These are phyloP conservation scores for Aquilaria sinensis DNA, from an alignment of 345 rosid genomes.

Conservation along the genomic window DNA sequence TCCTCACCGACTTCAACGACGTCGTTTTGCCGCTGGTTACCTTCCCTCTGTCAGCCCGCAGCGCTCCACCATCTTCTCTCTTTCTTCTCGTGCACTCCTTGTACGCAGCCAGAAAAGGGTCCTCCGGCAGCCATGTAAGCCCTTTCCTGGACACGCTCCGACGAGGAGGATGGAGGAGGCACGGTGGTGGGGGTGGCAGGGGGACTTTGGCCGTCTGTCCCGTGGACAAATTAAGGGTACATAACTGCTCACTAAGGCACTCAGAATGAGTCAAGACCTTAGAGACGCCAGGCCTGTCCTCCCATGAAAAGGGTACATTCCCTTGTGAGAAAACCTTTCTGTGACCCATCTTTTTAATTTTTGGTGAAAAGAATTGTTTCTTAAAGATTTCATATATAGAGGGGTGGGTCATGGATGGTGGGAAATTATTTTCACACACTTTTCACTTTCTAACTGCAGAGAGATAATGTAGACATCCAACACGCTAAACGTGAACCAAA, in stretches of 20 bases:
- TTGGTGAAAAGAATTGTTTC: no score
- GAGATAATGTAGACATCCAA: no score
- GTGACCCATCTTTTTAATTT: conserved; percentile 25
- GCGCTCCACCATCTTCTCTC: neutral
- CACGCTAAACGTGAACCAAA: no score
- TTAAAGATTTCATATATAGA: no score
- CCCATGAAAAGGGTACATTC: conserved; percentile 71
- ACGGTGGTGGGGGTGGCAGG: conserved; percentile 42
- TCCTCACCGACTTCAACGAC: conserved; percentile 16
- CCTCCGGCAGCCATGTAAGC: conserved; percentile 34
- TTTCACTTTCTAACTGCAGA: no score
- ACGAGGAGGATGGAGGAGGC: conserved; percentile 14
- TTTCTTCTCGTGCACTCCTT: conserved; percentile 52
- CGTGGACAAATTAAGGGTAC: conserved; percentile 1
- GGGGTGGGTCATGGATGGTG: neutral
- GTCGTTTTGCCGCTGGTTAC: conserved; percentile 13
- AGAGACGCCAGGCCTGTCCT: conserved; percentile 56
- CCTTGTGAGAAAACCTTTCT: conserved; percentile 47
- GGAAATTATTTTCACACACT: no score
- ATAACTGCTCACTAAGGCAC: conserved; percentile 16
- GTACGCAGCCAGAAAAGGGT: conserved; percentile 61
- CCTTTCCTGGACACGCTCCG: conserved; percentile 37
- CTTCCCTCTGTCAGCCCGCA: no score
- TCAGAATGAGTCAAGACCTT: conserved; percentile 21
- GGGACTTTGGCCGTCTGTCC: conserved; percentile 16